Base-by-base conservation (phyloP, 2,329 filamentous ascomycete species). In the Xylariales sp. region DNA sequence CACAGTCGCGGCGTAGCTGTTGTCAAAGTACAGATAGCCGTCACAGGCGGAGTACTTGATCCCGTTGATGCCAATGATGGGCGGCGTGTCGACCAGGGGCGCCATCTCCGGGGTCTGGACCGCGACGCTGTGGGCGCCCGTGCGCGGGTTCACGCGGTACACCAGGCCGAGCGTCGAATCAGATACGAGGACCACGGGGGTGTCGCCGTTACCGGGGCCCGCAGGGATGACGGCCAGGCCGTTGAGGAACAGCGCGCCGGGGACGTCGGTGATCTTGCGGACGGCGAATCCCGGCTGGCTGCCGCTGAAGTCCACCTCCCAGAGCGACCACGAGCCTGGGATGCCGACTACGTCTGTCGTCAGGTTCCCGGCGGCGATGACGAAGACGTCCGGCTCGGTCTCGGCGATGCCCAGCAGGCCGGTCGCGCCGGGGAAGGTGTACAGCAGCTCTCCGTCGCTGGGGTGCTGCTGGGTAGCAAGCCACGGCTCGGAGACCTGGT, bases 361-460 rank as follows among this genome's bases (percentile, higher is more conserved):
- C 40, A 44, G 44, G n/a, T 43, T 14, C 7, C 37, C 40, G 2
- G 42, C 40, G 5, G 53, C 39, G 4, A 54, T 18, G 27, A 48
- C 51, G 24, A 49, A 57, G 5, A 40, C 40, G 31, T 54, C 52
- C 15, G 40, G 37, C 6, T 27, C 34, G 3, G 50, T 49, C 45
- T 63, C 58, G 4, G 55, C 51, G 41, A 63, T 61, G 19, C 60
- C 61, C 14, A 52, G 32, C 5, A 57, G 45, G 10, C 51, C 50
- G 10, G 48, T 44, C 11, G 44, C 46, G 30, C 46, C 42, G 13
- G 52, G 41, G 38, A 63, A 57, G 10, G 48, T 50, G 41, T 59
- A 46, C 5, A 61, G 7, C 6, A 55, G 46, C 3, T 46, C 40
- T 13, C 53, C 40, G n/a, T n/a, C n/a, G n/a, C n/a, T n/a, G n/a